These are phyloP conservation scores for Saturnispora dispora DNA, from an alignment of 805 yeast species.

Conservation along the genomic window DNA sequence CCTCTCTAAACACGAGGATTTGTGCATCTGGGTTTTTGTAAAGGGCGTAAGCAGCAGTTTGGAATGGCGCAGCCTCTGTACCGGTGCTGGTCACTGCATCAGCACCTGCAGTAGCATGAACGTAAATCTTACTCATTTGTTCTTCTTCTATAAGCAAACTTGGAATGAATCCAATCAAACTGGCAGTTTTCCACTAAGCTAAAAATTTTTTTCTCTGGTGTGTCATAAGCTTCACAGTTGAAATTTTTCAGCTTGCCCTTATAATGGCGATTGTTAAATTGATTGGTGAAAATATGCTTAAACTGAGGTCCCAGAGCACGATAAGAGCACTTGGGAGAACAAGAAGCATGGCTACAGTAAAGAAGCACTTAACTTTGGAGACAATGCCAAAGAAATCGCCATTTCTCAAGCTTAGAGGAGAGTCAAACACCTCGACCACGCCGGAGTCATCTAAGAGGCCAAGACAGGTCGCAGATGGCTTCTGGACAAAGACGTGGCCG, in stretches of 20 bases:
- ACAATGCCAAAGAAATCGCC: not conserved
- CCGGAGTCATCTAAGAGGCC: conserved; percentile 19
- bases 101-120: conserved; percentile 64
- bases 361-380: not conserved
- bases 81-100: conserved; percentile 58
- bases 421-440: conserved; percentile 11
- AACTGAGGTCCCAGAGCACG: not conserved
- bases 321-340: not conserved
- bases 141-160: not conserved
- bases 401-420: conserved; percentile 11
- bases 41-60: conserved; percentile 77
- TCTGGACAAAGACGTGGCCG: conserved; percentile 68
- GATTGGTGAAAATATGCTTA: not conserved
- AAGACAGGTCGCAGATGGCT: conserved; percentile 48
- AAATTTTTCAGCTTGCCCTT: not conserved
- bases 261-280: not conserved
- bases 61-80: conserved; percentile 58
- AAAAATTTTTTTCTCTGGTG: not conserved
- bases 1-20: conserved; percentile 49
- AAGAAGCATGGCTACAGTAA: not conserved
- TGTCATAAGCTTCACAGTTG: not conserved
- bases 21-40: conserved; percentile 39
- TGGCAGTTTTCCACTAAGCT: not conserved
- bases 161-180: not conserved
- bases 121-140: conserved; percentile 37